Conservation (phyloP, 768 basidiomycete species). For the Xanthoconium purpureum region DNA sequence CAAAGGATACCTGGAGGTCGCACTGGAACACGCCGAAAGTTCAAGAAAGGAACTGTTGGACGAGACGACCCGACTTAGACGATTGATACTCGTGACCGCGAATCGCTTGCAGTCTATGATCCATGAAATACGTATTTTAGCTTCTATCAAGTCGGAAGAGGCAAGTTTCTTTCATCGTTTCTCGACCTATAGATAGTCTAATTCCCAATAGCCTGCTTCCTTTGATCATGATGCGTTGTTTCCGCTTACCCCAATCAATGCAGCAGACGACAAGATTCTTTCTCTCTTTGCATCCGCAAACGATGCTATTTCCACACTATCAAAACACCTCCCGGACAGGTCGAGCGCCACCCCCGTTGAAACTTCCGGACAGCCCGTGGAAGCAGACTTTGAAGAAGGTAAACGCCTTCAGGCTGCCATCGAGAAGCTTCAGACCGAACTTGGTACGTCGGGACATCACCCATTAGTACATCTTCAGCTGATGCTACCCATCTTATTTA, state of each 20-base stretch:
- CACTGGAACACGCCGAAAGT: constrained; percentile 71
- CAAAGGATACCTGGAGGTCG: constrained; percentile 56
- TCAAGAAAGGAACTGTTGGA: constrained; percentile 57
- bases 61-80: constrained; percentile 63
- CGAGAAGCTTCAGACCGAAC: constrained; percentile 49
- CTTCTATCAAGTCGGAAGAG: constrained; percentile 46
- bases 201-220: constrained; percentile 37
- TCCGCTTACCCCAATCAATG: constrained; percentile 49
- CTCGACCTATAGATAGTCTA: constrained; percentile 1
- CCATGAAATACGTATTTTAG: constrained; percentile 41
- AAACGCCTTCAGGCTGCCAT: constrained; percentile 51
- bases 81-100: constrained; percentile 55
- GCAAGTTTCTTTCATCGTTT: constrained; percentile 31
- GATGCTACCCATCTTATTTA: constrained; percentile 21
- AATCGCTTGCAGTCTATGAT: constrained; percentile 62
- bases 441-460: constrained; percentile 43
- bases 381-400: constrained; percentile 41
- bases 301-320: constrained; percentile 32
- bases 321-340: constrained; percentile 21
- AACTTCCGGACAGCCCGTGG: constrained; percentile 14
- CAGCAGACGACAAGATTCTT: constrained; percentile 47
- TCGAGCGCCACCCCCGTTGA: constrained; percentile 8
- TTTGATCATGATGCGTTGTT: constrained; percentile 51
- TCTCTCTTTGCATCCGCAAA: constrained; percentile 44
- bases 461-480: constrained; percentile 5